Evolutionary conservation across 148 eudicot species (phyloP).

Genomic region (Rhododendron simsii): DNA sequence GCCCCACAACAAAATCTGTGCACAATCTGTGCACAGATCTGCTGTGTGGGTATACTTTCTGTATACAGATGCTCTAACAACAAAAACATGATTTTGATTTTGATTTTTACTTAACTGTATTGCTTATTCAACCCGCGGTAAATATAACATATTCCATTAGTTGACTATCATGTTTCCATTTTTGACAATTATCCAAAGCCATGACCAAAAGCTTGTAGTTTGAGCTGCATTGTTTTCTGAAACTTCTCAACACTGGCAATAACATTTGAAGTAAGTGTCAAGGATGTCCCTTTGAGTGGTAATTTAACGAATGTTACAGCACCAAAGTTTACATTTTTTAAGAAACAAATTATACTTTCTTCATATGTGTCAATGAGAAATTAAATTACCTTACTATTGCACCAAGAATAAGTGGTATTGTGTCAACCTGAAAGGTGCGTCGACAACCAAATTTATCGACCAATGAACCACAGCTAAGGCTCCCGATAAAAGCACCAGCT

Average conservation of each 20-base stretch:
- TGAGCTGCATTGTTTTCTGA: not conserved
- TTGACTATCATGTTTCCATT: not conserved
- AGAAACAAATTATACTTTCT: not conserved
- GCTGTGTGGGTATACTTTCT: too few species aligned
- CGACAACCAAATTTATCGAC: constrained; percentile 69
- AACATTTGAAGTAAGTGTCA: not conserved
- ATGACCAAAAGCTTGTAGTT: not conserved
- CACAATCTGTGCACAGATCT: too few species aligned
- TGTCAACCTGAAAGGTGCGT: constrained; percentile 65
- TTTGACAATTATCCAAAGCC: not conserved
- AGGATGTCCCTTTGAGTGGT: not conserved
- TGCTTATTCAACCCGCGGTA: not conserved
- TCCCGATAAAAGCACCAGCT: constrained; percentile 72
- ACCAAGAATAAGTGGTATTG: constrained; percentile 69
- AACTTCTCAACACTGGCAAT: not conserved
- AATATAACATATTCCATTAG: not conserved
- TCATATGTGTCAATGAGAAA: not conserved
- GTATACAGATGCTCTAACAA: not conserved
- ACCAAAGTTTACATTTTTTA: not conserved
- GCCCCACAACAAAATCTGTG: too few species aligned
- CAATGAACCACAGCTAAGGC: constrained; percentile 48
- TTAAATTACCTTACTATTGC: constrained; percentile 58
- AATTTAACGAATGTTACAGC: not conserved
- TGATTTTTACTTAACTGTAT: not conserved
- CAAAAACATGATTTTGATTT: not conserved